These are phyloP conservation scores for Pneumocystis sp. DNA, from an alignment of 1,139 yeast genomes.

Conservation along the genomic window DNA sequence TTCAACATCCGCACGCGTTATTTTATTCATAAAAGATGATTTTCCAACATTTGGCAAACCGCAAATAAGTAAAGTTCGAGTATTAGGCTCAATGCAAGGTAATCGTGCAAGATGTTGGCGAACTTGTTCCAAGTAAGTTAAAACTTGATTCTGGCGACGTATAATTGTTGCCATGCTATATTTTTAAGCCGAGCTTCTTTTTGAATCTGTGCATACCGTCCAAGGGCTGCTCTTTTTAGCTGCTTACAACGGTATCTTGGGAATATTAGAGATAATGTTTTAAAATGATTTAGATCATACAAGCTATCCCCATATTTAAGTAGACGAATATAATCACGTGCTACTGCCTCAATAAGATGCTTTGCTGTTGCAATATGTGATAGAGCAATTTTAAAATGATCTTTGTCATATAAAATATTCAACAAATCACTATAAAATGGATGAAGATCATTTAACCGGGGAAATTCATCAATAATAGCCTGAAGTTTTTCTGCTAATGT, in stretches of 20 bases:
- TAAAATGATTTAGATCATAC: background rate
- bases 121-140: slow-evolving; percentile 87
- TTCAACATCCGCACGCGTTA: slow-evolving; percentile 96
- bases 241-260: slow-evolving; percentile 80
- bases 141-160: slow-evolving; percentile 87
- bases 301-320: slow-evolving; percentile 93
- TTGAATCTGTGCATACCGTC: slow-evolving; percentile 29
- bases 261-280: background rate
- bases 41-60: slow-evolving; percentile 99
- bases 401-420: slow-evolving; percentile 95
- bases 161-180: slow-evolving; percentile 87
- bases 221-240: slow-evolving; percentile 92
- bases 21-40: slow-evolving; percentile 80
- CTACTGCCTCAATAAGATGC: slow-evolving; percentile 83
- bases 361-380: slow-evolving; percentile 92
- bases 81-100: slow-evolving; percentile 95
- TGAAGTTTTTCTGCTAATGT: slow-evolving; percentile 87
- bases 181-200: background rate
- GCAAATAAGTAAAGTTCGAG: slow-evolving; percentile 90
- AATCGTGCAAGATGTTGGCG: slow-evolving; percentile 98
- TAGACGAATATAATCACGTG: slow-evolving; percentile 85
- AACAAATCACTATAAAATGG: slow-evolving; percentile 96
- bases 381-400: slow-evolving; percentile 92
- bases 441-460: slow-evolving; percentile 91
- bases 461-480: slow-evolving; percentile 75